Evolutionary conservation across 2,329 filamentous ascomycete genomes (phyloP), one percentile per base, ranked within the genome.

Genomic region (Didymella pinodella): DNA sequence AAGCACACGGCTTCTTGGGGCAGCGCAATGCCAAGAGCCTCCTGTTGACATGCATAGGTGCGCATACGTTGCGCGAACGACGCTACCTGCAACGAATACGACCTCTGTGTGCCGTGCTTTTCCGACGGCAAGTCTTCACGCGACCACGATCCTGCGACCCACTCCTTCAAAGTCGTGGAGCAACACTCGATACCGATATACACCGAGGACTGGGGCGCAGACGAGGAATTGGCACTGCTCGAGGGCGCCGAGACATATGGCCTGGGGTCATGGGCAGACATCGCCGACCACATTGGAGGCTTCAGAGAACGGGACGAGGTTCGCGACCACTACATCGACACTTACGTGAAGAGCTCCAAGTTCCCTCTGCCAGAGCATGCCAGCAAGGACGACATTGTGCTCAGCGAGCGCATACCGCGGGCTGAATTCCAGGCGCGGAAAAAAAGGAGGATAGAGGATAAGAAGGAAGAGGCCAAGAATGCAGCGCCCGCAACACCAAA

Each of bases 181-280:
- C 95, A 98, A 72, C 97, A 99, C 74, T 97, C 94, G 0, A 96
- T 99, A 48, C 95, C 95, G 0, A 98, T 99, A 58, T 99, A 96
- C 72, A 90, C 93, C 66, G 86, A 87, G 57, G 93, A 97, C 73
- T 99, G 95, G 95, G 95, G 95, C 51, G 95, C 95, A 25, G 95
- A 99, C 74, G 95, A 99, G 76, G 95, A 99, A 77, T 80, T 98
- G n/a, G 81, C 98, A 5, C 81, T 99, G 52, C 80, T 99, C 0
- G 95, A 99, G 79, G 95, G 95, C 22, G 93, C 92, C 11, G 95
- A 99, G 78, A 96, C 92, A 57, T 99, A 99, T 74, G 95, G 95
- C 0, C 82, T 99, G 48, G 95, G 95, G 3, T 98, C 94, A 22
- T 99, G 95, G 94, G 92, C 93, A 38, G 95, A 99, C 72, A 96